A percentile compares a stretch with the other conserved stretches of the same genome.
Evolutionary conservation across 2,329 filamentous ascomycete species (phyloP).

Genomic region (Sarocladium brachiariae): DNA sequence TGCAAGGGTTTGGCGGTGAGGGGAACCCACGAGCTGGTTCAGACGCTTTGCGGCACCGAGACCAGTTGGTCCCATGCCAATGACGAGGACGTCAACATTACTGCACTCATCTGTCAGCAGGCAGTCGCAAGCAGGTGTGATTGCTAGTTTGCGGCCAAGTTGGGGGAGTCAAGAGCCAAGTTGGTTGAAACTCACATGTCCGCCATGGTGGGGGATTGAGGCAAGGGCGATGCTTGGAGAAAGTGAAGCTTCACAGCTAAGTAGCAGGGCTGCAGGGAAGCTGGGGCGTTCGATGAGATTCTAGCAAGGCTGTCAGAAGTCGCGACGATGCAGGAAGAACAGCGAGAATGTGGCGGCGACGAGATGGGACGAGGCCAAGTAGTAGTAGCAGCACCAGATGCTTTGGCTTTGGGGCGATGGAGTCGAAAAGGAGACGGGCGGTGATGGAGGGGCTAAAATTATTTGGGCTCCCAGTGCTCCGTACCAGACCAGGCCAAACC

Average conservation of each 20-base stretch:
- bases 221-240: constrained; percentile 7
- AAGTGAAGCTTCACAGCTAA: constrained; percentile 3
- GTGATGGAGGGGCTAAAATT: constrained; percentile 31
- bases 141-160: not conserved
- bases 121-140: not conserved
- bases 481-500: no score
- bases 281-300: not conserved
- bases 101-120: constrained; percentile 37
- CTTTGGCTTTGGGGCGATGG: constrained; percentile 4
- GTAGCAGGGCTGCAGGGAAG: not conserved
- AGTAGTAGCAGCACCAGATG: not conserved
- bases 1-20: constrained; percentile 23
- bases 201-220: constrained; percentile 20
- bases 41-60: constrained; percentile 96
- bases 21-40: constrained; percentile 75
- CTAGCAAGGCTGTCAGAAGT: constrained; percentile 20
- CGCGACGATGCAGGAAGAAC: constrained; percentile 13
- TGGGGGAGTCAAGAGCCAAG: not conserved
- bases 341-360: constrained; percentile 23
- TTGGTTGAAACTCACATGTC: constrained; percentile 17
- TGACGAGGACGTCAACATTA: constrained; percentile 93
- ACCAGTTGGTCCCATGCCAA: constrained; percentile 95
- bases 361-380: not conserved
- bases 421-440: constrained; percentile 11
- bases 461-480: constrained; percentile 24